Evolutionary conservation across 2,329 filamentous ascomycete genomes (phyloP).

Genomic region (Bipolaris victoriae): DNA sequence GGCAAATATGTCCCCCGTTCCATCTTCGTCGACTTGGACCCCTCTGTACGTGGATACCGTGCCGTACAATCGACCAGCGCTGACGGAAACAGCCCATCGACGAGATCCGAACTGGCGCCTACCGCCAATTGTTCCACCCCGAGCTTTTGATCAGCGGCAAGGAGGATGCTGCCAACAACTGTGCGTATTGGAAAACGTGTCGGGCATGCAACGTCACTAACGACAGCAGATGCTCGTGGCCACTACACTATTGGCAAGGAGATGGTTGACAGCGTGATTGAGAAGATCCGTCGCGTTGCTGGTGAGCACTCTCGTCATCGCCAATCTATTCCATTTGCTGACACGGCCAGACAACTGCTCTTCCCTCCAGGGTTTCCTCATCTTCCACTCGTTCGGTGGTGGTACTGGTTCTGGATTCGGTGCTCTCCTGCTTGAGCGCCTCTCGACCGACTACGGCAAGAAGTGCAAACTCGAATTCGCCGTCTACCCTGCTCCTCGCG

Average conservation of each 20-base stretch:
- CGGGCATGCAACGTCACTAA: constrained; percentile 23
- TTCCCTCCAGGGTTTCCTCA: constrained; percentile 73
- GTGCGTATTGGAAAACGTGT: constrained; percentile 44
- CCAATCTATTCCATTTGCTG: constrained; percentile 12
- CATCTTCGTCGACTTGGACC: constrained; percentile 75
- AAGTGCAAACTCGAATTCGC: constrained; percentile 79
- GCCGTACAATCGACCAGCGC: constrained; percentile 9
- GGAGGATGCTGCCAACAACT: constrained; percentile 80
- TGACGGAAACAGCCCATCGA: constrained; percentile 63
- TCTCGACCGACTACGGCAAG: constrained; percentile 76
- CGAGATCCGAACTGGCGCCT: constrained; percentile 72
- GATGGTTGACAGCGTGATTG: constrained; percentile 73
- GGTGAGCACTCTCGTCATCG: constrained; percentile 54
- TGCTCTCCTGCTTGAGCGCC: constrained; percentile 73
- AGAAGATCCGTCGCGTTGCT: constrained; percentile 71
- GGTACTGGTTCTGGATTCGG: constrained; percentile 76
- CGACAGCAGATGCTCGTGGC: constrained; percentile 66
- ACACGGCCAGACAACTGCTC: constrained; percentile 68
- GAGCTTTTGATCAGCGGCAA: constrained; percentile 75
- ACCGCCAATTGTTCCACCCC: constrained; percentile 74
- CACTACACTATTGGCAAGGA: constrained; percentile 80
- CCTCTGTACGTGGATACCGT: constrained; percentile 59
- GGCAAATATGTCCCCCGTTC: constrained; percentile 76
- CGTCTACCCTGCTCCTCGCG: constrained; percentile 72
- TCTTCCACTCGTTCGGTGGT: constrained; percentile 77